phyloP scores from a whole-genome alignment of 2,329 filamentous ascomycete genomes.

The Seiridium unicorne region DNA sequence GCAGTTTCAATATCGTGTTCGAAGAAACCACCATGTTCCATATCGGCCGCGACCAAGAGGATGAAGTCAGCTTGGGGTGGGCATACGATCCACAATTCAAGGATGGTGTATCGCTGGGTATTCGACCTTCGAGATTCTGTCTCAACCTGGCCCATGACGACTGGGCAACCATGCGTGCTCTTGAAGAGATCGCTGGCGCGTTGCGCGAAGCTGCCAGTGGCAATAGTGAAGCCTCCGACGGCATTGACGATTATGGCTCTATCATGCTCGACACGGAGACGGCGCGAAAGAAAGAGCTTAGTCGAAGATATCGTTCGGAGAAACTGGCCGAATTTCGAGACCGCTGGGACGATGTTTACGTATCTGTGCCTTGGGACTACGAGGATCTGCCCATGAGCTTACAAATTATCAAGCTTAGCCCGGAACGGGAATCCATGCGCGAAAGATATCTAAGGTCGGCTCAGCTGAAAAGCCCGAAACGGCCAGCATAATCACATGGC shows the following conservation, averaged over 20 bases:
- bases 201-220: constrained; percentile 12
- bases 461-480: constrained; percentile 20
- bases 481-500: constrained; percentile 10
- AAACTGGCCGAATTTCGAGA: constrained; percentile 13
- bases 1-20: constrained; percentile 28
- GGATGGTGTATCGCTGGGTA: constrained; percentile 15
- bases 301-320: neutral
- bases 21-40: constrained; percentile 19
- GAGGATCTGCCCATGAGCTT: constrained; percentile 6
- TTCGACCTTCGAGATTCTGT: constrained; percentile 18
- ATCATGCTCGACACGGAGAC: constrained; percentile 1
- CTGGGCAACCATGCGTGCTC: constrained; percentile 6
- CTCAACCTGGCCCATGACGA: constrained; percentile 15
- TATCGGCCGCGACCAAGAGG: constrained; percentile 8
- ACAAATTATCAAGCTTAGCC: constrained; percentile 21
- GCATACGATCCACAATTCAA: constrained; percentile 25
- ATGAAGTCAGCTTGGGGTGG: constrained; percentile 21
- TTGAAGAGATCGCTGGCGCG: constrained; percentile 12
- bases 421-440: constrained; percentile 20
- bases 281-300: neutral
- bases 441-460: constrained; percentile 23
- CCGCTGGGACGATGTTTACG: constrained; percentile 26
- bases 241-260: neutral
- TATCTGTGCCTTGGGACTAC: constrained; percentile 14
- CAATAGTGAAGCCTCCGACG: neutral